Evolutionary conservation across 495 filamentous ascomycete species (phyloP), one percentile per base, ranked within the genome.

Genomic region (Aspergillus nanangensis): DNA sequence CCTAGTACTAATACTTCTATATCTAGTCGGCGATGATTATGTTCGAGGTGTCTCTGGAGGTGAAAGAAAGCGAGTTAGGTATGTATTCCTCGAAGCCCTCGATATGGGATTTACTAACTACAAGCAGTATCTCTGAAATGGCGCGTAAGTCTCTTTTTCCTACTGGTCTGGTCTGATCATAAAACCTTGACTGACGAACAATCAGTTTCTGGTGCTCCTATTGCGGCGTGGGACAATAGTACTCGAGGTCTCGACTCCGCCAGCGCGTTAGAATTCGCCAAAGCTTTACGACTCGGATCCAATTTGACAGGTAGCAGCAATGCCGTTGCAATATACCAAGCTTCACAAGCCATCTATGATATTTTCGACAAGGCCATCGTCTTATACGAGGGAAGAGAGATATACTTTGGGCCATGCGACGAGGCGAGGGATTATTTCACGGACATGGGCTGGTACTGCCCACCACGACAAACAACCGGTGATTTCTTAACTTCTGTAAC

Each of bases 251-350:
- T 95, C 7, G 90, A 95, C 60, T 85, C 87, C 5, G 86, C 83
- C 15, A 93, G 88, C 10, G 89, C 90, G 0, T 71, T 94, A 24
- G 86, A 90, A 23, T 74, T 73, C 44, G 68, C 74, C 47, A 87
- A 86, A 57, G 82, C 85, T 0, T 73, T 93, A 20, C 77, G 85
- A 8, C 72, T 89, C 22, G 77, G 87, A 45, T 85, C 87, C 13
- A 81, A 88, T 52, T 69, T 90, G 23, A 82, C 82, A 58, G 77
- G 87, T 52, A 84, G 75, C 4, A 83, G 80, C 38, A 88, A 87
- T 20, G 87, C 89, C 24, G 87, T 91, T 21, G 88, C 86, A 1
- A 76, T 91, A 10, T 95, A 92, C 56, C 89, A 95, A 61, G 88
- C 88, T 0, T 86, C 82, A 8, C 88, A 95, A 58, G 85, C 80